Evolutionary conservation across 768 basidiomycete species (phyloP).

Genomic region (Daedalea quercina): DNA sequence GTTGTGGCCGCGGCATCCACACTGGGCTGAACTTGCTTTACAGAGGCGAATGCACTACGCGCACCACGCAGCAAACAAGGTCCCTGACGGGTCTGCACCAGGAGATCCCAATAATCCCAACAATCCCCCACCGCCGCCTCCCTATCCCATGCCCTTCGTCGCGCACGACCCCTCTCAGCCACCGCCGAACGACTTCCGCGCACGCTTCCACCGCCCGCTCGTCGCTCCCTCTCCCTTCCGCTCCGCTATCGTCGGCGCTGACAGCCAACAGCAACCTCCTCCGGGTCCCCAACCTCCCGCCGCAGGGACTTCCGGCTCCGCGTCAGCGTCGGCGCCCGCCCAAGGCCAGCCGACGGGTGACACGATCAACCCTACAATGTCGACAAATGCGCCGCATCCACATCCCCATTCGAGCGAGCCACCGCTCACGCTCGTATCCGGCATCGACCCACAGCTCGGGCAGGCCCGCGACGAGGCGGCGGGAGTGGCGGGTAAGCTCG

Average conservation of each 20-base stretch:
- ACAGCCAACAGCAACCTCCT: slow-evolving; percentile 10
- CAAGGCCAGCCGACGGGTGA: slow-evolving; percentile 1
- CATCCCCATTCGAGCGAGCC: not conserved
- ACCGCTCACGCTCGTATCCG: slow-evolving; percentile 1
- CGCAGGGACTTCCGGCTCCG: not conserved
- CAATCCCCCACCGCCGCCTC: slow-evolving; percentile 15
- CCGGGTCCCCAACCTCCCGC: slow-evolving; percentile 1
- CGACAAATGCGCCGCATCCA: not conserved
- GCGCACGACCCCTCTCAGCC: slow-evolving; percentile 26
- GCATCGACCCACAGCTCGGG: slow-evolving; percentile 26
- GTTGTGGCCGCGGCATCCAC: not conserved
- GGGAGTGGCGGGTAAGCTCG: slow-evolving; percentile 25
- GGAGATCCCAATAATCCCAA: slow-evolving; percentile 14
- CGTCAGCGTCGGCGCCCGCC: slow-evolving; percentile 9
- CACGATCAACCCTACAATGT: slow-evolving; percentile 18
- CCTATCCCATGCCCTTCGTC: slow-evolving; percentile 20
- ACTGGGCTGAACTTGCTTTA: not conserved
- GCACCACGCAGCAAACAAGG: slow-evolving; percentile 24
- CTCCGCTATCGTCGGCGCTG: slow-evolving; percentile 17
- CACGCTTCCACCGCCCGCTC: slow-evolving; percentile 57
- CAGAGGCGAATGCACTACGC: slow-evolving; percentile 45
- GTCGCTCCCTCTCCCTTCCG: slow-evolving; percentile 56
- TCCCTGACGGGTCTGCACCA: slow-evolving; percentile 21
- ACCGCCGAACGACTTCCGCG: slow-evolving; percentile 50
- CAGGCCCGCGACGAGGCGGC: slow-evolving; percentile 29